A percentile compares a stretch with the other conserved stretches of the same genome.
Evolutionary conservation across 306 rosid species (phyloP).

Genomic region (Prunus davidiana): DNA sequence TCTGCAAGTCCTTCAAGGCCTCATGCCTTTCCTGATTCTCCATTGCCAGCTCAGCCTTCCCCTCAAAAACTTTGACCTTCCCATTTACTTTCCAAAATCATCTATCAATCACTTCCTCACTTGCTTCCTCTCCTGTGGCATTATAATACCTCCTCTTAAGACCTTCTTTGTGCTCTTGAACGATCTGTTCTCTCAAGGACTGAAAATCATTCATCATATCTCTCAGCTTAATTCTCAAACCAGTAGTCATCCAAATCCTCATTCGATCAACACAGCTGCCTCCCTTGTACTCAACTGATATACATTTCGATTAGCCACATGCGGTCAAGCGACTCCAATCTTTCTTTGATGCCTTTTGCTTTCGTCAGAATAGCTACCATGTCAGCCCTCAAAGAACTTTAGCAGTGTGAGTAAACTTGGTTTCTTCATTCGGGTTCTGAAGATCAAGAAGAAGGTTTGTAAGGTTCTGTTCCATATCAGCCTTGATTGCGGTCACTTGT

Average conservation of each 20-base stretch:
- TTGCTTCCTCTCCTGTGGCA: constrained; percentile 23
- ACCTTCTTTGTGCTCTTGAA: constrained; percentile 22
- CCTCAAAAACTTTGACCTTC: constrained; percentile 15
- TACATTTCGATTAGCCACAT: constrained; percentile 6
- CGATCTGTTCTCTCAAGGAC: constrained; percentile 16
- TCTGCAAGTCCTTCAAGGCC: constrained; percentile 15
- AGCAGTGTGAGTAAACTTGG: constrained; percentile 21
- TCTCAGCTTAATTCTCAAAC: constrained; percentile 25
- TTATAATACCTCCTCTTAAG: constrained; percentile 22
- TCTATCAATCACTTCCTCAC: constrained; percentile 16
- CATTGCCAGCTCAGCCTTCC: constrained; percentile 6
- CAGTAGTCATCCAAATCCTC: constrained; percentile 19
- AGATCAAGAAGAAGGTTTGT: constrained; percentile 19
- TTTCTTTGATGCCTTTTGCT: constrained; percentile 10
- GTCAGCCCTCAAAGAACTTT: constrained; percentile 19
- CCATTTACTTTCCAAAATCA: constrained; percentile 12
- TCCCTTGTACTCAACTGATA: constrained; percentile 5
- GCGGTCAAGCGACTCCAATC: constrained; percentile 10
- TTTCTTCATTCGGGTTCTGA: constrained; percentile 20
- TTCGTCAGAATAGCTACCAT: background rate
- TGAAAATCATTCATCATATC: constrained; percentile 23
- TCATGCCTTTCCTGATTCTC: constrained; percentile 21
- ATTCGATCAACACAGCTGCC: constrained; percentile 25
- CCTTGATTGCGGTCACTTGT: constrained; percentile 4
- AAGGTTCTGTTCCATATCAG: constrained; percentile 14